Evolutionary conservation across 192 early-diverging fungal genomes (phyloP), one percentile per base, ranked within the genome.

Genomic region (Backusella liffmaniae): DNA sequence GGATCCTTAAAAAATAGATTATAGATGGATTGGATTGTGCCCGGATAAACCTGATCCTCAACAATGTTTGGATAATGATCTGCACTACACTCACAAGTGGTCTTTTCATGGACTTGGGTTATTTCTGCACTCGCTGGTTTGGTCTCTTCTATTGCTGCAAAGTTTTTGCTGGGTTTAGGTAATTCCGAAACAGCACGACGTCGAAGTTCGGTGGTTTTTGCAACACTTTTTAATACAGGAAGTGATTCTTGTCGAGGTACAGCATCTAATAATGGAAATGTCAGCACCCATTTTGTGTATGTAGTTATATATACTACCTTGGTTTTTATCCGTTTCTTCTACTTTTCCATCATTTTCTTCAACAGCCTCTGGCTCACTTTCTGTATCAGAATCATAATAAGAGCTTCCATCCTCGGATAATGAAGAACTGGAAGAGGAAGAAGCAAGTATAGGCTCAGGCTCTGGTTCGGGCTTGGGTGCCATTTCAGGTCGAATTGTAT

Each of bases 1-100:
- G 66, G 37, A 34, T 42, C 41, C 7, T 66, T 30, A 6, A 42
- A 74, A 32, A 74, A 42, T 6, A 74, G 41, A 12, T 46, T 62
- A 16, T 66, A 74, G 3, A 74, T 29, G 9, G n/a, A 39, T 32
- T 74, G 39, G 13, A 74, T 42, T 18, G 59, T 34, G 12, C 26
- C 23, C 21, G 30, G 26, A 67, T 66, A 79, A 23, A 56, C 70
- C 5, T 78, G 73, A 32, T 74, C 73, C 73, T 87, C 73, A 18
- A 75, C 82, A 6, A 73, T 62, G 34, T 77, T 82, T 23, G 79
- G 69, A 62, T 84, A 89, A 69, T 89, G 88, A 9, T 81, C 62
- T 18, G 75, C 76, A 4, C 79, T 83, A 30, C 76, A 78, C 21
- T 76, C 77, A 75, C 56, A 62, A 13, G 75, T 77, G 2, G 84